Conservation (phyloP, 352 stramenopile species). For the Phytophthora ohioensis region DNA sequence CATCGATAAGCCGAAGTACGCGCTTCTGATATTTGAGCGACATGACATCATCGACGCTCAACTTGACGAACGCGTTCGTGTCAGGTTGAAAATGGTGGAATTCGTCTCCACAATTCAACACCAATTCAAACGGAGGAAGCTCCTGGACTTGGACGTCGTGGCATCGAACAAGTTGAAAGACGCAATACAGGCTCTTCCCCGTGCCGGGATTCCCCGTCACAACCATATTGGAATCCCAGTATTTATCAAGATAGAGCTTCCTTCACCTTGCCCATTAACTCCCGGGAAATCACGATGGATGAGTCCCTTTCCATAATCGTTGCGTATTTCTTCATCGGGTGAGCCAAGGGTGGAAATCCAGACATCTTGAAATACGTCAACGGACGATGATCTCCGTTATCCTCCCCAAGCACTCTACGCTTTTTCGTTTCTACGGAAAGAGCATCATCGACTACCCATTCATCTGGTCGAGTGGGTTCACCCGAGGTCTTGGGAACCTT, state of each 20-base stretch:
- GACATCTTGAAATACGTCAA: slow-evolving; percentile 20
- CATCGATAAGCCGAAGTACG: slow-evolving; percentile 39
- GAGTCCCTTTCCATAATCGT: slow-evolving; percentile 8
- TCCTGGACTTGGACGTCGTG: not conserved
- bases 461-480: slow-evolving; percentile 13
- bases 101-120: slow-evolving; percentile 25
- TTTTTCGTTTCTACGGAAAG: slow-evolving; percentile 4
- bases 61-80: slow-evolving; percentile 6
- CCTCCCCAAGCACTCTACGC: slow-evolving; percentile 1
- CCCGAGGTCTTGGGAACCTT: not conserved
- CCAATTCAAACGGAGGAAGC: slow-evolving; percentile 21
- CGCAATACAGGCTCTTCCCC: slow-evolving; percentile 37
- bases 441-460: slow-evolving; percentile 4
- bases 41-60: slow-evolving; percentile 6
- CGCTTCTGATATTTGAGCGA: not conserved
- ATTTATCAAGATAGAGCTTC: not conserved
- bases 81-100: slow-evolving; percentile 16
- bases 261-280: slow-evolving; percentile 17
- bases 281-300: slow-evolving; percentile 9
- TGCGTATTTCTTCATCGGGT: not conserved
- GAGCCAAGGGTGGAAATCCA: slow-evolving; percentile 4
- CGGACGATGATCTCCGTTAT: not conserved
- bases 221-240: slow-evolving; percentile 3
- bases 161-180: slow-evolving; percentile 21
- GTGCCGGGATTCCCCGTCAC: slow-evolving; percentile 37